A percentile compares a stretch with the other conserved stretches of the same genome.
Conservation (phyloP, 1,139 yeast genomes). For the Petasospora rhodanensis region DNA sequence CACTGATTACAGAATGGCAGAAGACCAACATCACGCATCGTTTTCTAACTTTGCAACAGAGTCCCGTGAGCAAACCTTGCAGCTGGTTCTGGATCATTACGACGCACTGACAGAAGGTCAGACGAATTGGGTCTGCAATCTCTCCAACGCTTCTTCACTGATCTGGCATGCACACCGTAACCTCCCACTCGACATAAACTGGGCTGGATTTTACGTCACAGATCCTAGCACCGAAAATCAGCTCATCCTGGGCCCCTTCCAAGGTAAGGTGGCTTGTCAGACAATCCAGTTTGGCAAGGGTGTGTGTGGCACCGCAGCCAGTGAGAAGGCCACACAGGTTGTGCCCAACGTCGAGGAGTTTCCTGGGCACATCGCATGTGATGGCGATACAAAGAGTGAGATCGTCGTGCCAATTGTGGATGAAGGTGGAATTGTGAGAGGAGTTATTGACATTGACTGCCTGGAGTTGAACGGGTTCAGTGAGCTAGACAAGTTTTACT, state of each 20-base stretch:
- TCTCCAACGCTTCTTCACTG: constrained; percentile 80
- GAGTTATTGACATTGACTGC: constrained; percentile 88
- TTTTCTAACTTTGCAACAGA: constrained; percentile 44
- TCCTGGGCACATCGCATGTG: constrained; percentile 97
- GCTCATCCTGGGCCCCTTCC: constrained; percentile 85
- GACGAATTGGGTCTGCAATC: constrained; percentile 81
- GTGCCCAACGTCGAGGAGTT: constrained; percentile 72
- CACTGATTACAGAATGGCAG: constrained; percentile 11
- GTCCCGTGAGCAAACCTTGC: constrained; percentile 54
- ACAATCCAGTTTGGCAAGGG: constrained; percentile 72
- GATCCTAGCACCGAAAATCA: constrained; percentile 32
- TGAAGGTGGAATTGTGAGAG: constrained; percentile 43
- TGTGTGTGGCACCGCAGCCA: constrained; percentile 87
- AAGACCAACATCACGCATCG: constrained; percentile 56
- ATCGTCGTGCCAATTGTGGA: constrained; percentile 78
- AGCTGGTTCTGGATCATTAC: constrained; percentile 55
- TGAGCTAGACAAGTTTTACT: constrained; percentile 49
- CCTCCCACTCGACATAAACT: constrained; percentile 58
- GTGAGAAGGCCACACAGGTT: constrained; percentile 52
- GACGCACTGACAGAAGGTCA: constrained; percentile 60
- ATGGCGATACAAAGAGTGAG: constrained; percentile 90
- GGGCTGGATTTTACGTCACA: constrained; percentile 86
- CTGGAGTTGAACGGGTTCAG: constrained; percentile 59
- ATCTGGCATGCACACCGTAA: constrained; percentile 85
- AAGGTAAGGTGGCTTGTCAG: constrained; percentile 96